Evolutionary conservation across 768 basidiomycete genomes (phyloP).

Genomic region (Agrocybe pediades): DNA sequence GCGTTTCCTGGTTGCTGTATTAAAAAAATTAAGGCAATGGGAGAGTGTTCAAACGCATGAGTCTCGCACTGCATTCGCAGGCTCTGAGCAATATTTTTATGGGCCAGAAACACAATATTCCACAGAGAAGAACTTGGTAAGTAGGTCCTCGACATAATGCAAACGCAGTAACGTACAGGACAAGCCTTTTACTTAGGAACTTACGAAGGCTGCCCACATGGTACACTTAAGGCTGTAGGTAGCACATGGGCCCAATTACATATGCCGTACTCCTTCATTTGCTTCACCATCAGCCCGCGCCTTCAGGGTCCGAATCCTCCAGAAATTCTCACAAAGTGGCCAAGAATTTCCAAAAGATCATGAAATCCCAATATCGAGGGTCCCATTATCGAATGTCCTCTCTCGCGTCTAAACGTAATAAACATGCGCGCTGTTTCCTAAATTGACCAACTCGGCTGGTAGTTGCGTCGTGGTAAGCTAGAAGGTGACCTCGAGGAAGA

Average conservation of each 20-base stretch:
- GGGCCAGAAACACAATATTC: no score
- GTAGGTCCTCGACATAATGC: no score
- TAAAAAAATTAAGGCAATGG: no score
- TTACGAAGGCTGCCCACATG: not conserved
- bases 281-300: not conserved
- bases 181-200: no score
- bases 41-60: no score
- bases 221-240: not conserved
- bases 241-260: not conserved
- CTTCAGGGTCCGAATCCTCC: not conserved
- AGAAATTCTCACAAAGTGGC: not conserved
- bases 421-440: not conserved
- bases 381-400: no score
- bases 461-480: not conserved
- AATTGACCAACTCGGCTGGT: not conserved
- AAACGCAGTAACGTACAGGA: no score
- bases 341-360: not conserved
- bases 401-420: not conserved
- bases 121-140: no score
- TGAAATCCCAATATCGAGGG: not conserved
- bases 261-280: not conserved
- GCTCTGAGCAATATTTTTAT: no score
- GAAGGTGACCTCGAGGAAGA: not conserved
- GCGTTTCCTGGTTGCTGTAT: no score
- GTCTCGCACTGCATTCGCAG: no score